Base-by-base conservation (phyloP, 2,329 filamentous ascomycete species). In the Fusarium fujikuroi region DNA sequence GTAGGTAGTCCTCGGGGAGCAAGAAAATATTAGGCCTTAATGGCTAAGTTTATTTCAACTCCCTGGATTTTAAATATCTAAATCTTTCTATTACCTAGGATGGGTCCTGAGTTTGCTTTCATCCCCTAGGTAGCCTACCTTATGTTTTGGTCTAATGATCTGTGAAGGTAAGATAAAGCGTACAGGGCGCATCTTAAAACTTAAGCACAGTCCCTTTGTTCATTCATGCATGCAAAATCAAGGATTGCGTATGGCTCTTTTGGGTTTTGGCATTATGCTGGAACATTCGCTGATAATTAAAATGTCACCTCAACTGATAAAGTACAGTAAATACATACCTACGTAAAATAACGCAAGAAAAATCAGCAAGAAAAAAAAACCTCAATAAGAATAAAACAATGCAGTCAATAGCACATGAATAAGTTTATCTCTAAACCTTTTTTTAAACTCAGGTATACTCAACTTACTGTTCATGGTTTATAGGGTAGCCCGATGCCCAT, bases 281-380 rank as follows among this genome's bases (percentile, higher is more conserved):
- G 60, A 57, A 65, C 21, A 18, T 65, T 65, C 47, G 34, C 46
- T 37, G 28, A 37, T 36, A 12, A 65, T 49, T 11, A 56, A 62
- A 53, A 28, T 44, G 19, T 25, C 30, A 63, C 37, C 52, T 9
- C 14, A 14, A 10, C 14, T 14, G 11, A 30, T n/a, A 30, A n/a
- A 56, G 19, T 19, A 8, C 1, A 28, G 28, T 46, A n/a, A 21
- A 25, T 32, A 25, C 16, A 7, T 18, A 25, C n/a, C 10, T 25
- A 25, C 16, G 11, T 30, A n/a, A 12, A 19, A 23, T 5, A 14
- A 28, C 28, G 15, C 9, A 23, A 23, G 14, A 14, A 11, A 19
- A 34, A 19, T 34, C 10, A 19, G 53, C 19, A 49, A n/a, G n/a
- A 19, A 19, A 46, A 30, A 23, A 25, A 28, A 4, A n/a, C n/a